Percentiles rank a stretch among this genome's conserved stretches.
phyloP scores from a whole-genome alignment of 192 early-diverging fungal genomes.

The Coemansia sp. region DNA sequence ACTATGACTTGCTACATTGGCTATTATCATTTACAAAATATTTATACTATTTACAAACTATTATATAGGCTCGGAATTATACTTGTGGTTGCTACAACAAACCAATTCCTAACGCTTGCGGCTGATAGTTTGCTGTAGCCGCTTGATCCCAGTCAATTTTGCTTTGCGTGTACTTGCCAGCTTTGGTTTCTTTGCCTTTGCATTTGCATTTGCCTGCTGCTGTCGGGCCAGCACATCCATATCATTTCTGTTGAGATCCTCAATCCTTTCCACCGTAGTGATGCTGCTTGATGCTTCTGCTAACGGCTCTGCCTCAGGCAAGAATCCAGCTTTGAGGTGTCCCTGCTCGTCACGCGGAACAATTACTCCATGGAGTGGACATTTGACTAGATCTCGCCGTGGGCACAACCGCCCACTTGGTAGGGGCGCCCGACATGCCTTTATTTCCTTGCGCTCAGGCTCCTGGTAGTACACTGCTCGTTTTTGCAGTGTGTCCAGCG shows the following conservation, averaged over 20 bases:
- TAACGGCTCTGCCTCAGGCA: neutral
- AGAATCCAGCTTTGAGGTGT: slow-evolving; percentile 5
- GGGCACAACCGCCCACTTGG: slow-evolving; percentile 63
- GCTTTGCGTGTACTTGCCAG: neutral
- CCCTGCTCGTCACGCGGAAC: slow-evolving; percentile 62
- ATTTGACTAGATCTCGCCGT: slow-evolving; percentile 63
- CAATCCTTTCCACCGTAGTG: slow-evolving; percentile 29
- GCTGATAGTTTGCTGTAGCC: neutral
- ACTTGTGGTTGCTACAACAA: too few relatives aligned
- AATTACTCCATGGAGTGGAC: slow-evolving; percentile 66
- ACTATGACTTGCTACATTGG: too few relatives aligned
- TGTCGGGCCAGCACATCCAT: slow-evolving; percentile 12
- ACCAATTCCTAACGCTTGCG: too few relatives aligned
- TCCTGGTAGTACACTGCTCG: slow-evolving; percentile 48
- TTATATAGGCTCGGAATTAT: too few relatives aligned
- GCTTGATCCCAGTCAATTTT: neutral
- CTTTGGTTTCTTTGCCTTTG: neutral
- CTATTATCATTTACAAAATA: too few relatives aligned
- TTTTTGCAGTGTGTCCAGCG: slow-evolving; percentile 58
- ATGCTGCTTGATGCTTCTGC: slow-evolving; percentile 5
- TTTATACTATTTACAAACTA: too few relatives aligned
- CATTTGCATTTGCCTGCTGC: neutral
- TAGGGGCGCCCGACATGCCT: slow-evolving; percentile 66
- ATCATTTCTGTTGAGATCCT: slow-evolving; percentile 29
- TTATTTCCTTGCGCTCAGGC: slow-evolving; percentile 35